phyloP scores from a whole-genome alignment of 148 eudicot species.

The Pharnaceum exiguum region DNA sequence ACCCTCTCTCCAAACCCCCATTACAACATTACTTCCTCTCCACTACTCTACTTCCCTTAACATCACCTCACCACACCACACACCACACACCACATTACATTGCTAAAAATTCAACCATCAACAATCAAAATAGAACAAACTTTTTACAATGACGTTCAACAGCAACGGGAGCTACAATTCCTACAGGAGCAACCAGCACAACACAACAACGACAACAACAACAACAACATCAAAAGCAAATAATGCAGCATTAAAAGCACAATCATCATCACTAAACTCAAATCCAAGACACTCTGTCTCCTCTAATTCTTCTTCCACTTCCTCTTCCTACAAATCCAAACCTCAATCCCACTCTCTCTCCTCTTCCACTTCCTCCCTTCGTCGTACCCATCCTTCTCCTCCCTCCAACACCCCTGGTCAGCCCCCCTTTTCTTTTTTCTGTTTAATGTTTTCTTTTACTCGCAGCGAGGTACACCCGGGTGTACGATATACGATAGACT shows the following conservation, averaged over 20 bases:
- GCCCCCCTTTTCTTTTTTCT: background rate
- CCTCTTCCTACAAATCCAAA: too few species aligned
- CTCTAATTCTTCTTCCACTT: constrained; percentile 27
- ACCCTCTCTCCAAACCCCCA: constrained; percentile 2
- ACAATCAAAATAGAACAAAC: background rate
- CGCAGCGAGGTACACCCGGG: background rate
- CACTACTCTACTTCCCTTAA: background rate
- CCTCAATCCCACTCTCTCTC: too few species aligned
- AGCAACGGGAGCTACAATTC: too few species aligned
- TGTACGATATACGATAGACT: too few species aligned
- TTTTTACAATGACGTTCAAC: background rate
- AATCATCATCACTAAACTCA: constrained; percentile 25
- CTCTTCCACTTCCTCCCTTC: constrained; percentile 31
- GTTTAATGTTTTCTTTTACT: background rate
- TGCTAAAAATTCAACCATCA: background rate
- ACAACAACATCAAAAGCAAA: constrained; percentile 17
- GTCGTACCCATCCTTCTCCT: constrained; percentile 54
- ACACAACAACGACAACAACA: constrained; percentile 20
- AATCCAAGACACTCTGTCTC: constrained; percentile 35
- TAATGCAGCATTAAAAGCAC: constrained; percentile 20
- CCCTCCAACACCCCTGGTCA: constrained; percentile 34
- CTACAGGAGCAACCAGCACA: too few species aligned
- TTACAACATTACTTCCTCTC: background rate
- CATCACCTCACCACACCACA: background rate
- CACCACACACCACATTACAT: background rate